Percentiles rank a stretch among this genome's conserved stretches.
These are phyloP conservation scores for Clavulina sp. DNA, from an alignment of 768 basidiomycete species.

Conservation along the genomic window DNA sequence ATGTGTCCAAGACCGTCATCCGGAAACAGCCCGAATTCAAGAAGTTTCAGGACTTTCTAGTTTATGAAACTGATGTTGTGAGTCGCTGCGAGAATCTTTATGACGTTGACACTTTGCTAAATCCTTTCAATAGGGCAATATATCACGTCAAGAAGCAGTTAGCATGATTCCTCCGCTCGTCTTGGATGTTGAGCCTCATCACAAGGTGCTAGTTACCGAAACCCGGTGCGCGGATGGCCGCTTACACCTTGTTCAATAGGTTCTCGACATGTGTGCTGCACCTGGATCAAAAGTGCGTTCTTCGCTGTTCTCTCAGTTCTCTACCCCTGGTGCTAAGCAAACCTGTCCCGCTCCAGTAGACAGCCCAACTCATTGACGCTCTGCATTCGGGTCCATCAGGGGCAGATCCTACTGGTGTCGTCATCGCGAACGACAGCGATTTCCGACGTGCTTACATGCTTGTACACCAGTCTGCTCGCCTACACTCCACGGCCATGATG, in stretches of 20 bases:
- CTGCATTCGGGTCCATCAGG: slow-evolving; percentile 63
- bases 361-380: slow-evolving; percentile 90
- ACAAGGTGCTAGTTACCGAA: slow-evolving; percentile 30
- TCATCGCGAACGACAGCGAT: slow-evolving; percentile 92
- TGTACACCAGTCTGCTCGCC: slow-evolving; percentile 89
- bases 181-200: slow-evolving; percentile 86
- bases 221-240: not conserved
- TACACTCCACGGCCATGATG: slow-evolving; percentile 81
- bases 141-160: slow-evolving; percentile 92
- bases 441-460: slow-evolving; percentile 88
- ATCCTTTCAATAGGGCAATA: slow-evolving; percentile 52
- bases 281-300: slow-evolving; percentile 77
- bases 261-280: slow-evolving; percentile 96
- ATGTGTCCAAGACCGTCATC: slow-evolving; percentile 73
- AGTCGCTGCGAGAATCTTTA: slow-evolving; percentile 20
- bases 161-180: slow-evolving; percentile 98
- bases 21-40: slow-evolving; percentile 82
- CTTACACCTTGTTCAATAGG: slow-evolving; percentile 23
- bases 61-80: slow-evolving; percentile 95
- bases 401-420: slow-evolving; percentile 54
- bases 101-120: not conserved
- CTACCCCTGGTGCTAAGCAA: not conserved
- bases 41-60: slow-evolving; percentile 88
- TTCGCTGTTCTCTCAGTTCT: not conserved
- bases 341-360: slow-evolving; percentile 26